Evolutionary conservation across 768 basidiomycete species (phyloP).

Genomic region (Termitomyces sp.): DNA sequence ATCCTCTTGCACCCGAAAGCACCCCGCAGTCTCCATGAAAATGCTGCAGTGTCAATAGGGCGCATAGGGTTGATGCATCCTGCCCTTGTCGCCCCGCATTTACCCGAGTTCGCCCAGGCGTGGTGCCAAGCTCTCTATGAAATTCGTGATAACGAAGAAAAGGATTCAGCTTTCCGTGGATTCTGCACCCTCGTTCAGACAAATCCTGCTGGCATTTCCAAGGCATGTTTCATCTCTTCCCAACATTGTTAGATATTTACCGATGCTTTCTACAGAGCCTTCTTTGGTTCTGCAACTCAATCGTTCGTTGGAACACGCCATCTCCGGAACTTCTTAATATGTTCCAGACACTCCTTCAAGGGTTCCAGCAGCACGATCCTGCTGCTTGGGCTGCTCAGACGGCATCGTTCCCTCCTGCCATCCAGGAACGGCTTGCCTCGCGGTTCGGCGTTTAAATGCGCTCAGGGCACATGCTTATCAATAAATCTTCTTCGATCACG

Average conservation of each 20-base stretch:
- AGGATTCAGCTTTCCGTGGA: constrained; percentile 97
- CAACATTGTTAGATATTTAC: background rate
- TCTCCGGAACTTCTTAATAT: constrained; percentile 88
- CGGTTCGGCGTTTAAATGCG: constrained; percentile 76
- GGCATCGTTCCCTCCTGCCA: constrained; percentile 76
- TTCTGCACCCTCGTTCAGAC: constrained; percentile 93
- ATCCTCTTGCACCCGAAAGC: constrained; percentile 91
- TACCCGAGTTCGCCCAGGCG: constrained; percentile 86
- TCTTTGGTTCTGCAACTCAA: constrained; percentile 97
- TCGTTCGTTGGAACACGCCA: constrained; percentile 91
- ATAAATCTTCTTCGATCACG: background rate
- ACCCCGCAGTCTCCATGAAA: constrained; percentile 92
- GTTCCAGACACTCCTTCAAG: constrained; percentile 86
- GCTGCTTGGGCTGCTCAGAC: constrained; percentile 84
- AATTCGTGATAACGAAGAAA: constrained; percentile 99
- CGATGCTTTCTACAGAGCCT: constrained; percentile 54
- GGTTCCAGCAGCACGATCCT: constrained; percentile 86
- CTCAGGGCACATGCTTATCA: background rate
- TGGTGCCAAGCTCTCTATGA: constrained; percentile 98
- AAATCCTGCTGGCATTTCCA: constrained; percentile 90
- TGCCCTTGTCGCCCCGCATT: constrained; percentile 76
- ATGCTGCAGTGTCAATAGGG: constrained; percentile 97
- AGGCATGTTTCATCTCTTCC: constrained; percentile 45
- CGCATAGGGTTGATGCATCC: constrained; percentile 95
- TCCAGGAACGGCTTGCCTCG: constrained; percentile 80